Evolutionary conservation across 2,329 filamentous ascomycete species (phyloP).

Genomic region (Aspergillus brunneoviolaceus): DNA sequence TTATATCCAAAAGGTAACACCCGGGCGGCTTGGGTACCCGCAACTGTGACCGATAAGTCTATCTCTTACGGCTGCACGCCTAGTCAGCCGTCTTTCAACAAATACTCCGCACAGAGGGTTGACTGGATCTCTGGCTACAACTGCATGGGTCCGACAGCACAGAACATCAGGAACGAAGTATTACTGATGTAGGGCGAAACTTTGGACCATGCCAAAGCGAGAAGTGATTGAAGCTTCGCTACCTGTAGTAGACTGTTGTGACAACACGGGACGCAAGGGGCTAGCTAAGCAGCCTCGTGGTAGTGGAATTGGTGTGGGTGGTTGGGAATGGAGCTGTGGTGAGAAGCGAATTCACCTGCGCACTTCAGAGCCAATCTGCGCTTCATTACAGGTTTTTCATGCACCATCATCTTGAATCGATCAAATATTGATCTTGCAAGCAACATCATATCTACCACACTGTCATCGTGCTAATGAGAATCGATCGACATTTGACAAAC

Average conservation of each 20-base stretch:
- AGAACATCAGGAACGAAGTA: not conserved
- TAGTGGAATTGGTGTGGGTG: not conserved
- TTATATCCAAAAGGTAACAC: not conserved
- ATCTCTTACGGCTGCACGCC: not conserved
- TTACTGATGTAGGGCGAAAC: not conserved
- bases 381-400: not conserved
- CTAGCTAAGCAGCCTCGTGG: not conserved
- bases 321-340: not conserved
- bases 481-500: not conserved
- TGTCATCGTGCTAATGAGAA: not conserved
- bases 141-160: not conserved
- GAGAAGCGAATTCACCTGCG: not conserved
- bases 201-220: not conserved
- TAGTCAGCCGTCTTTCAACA: not conserved
- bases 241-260: not conserved
- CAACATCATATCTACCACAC: not conserved
- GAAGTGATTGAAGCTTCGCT: not conserved
- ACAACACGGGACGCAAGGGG: not conserved
- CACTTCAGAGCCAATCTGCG: not conserved
- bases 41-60: not conserved
- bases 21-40: not conserved
- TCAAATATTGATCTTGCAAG: not conserved
- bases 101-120: too few species aligned
- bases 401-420: too few species aligned
- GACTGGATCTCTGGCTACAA: not conserved